Percentiles rank a stretch among this genome's conserved stretches.
Evolutionary conservation across 169 alveolate species (phyloP).

Genomic region (Eimeria falciformis): DNA sequence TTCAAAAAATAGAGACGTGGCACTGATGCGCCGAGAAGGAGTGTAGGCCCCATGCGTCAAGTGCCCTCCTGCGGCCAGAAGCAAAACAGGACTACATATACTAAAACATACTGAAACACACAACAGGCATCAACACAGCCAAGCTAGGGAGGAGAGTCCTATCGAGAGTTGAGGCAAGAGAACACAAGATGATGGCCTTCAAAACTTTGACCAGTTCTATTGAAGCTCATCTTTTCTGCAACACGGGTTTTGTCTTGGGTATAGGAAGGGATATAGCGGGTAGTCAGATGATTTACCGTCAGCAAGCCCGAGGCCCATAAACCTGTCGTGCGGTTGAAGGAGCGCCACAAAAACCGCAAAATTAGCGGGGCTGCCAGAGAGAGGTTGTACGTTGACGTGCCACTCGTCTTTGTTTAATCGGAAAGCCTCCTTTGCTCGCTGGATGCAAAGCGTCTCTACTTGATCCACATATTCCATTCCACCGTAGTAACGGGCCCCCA

Average conservation of each 20-base stretch:
- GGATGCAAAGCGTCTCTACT: conserved; percentile 90
- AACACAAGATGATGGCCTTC: background rate
- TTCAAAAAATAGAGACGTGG: conserved; percentile 96
- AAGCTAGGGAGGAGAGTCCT: background rate
- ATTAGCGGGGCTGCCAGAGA: conserved; percentile 97
- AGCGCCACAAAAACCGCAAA: conserved; percentile 96
- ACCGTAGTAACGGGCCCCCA: conserved; percentile 96
- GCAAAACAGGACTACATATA: background rate
- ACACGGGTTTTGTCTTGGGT: too few species aligned
- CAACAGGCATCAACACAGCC: background rate
- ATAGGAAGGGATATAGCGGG: too few species aligned
- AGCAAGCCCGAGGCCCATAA: conserved; percentile 97
- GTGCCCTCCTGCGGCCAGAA: conserved; percentile 71
- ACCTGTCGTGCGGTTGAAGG: conserved; percentile 96
- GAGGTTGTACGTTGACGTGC: conserved; percentile 98
- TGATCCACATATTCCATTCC: conserved; percentile 93
- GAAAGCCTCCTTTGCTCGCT: conserved; percentile 96
- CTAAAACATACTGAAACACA: background rate
- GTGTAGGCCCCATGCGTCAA: conserved; percentile 94
- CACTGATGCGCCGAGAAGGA: conserved; percentile 93
- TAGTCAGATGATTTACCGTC: conserved; percentile 88
- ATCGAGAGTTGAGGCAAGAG: background rate
- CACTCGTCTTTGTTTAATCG: conserved; percentile 94
- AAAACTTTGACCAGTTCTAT: too few species aligned
- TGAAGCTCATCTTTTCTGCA: too few species aligned